phyloP scores from a whole-genome alignment of 202 grass and related monocot species.

The Cymbopogon flexuosus region DNA sequence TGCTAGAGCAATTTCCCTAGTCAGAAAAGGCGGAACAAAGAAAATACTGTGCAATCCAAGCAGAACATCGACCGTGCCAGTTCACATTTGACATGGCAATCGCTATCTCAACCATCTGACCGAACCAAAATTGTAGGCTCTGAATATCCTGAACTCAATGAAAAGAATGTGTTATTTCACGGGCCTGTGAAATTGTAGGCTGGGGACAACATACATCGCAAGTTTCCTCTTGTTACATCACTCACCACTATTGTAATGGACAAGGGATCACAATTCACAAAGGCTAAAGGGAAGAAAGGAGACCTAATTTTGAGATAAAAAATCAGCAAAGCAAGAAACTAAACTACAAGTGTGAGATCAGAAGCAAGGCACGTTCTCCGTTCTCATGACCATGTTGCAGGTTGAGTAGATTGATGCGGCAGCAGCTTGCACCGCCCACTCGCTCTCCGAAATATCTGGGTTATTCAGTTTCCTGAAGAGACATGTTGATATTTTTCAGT shows the following conservation, averaged over 20 bases:
- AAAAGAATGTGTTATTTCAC: conserved; percentile 38
- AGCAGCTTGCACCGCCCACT: conserved; percentile 83
- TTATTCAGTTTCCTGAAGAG: conserved; percentile 68
- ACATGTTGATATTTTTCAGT: conserved; percentile 1
- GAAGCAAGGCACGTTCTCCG: conserved; percentile 63
- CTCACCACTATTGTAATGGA: conserved; percentile 31
- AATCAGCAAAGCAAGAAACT: conserved; percentile 28
- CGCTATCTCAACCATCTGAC: background rate
- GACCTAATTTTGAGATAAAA: conserved; percentile 29
- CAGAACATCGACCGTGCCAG: background rate
- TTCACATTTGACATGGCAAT: background rate
- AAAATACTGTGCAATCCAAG: background rate
- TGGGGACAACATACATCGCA: conserved; percentile 24
- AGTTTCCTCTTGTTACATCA: conserved; percentile 34
- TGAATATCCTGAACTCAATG: background rate
- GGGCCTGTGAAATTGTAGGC: conserved; percentile 31
- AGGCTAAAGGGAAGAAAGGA: conserved; percentile 29
- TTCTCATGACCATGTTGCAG: conserved; percentile 70
- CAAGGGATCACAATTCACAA: conserved; percentile 14
- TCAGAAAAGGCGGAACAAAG: background rate
- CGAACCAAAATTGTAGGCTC: background rate
- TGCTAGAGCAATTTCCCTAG: background rate
- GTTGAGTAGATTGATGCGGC: conserved; percentile 96
- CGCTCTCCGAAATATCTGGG: conserved; percentile 51
- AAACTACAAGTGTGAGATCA: conserved; percentile 22